Evolutionary conservation across 2,329 filamentous ascomycete genomes (phyloP).

Genomic region (Fulvia fulva): DNA sequence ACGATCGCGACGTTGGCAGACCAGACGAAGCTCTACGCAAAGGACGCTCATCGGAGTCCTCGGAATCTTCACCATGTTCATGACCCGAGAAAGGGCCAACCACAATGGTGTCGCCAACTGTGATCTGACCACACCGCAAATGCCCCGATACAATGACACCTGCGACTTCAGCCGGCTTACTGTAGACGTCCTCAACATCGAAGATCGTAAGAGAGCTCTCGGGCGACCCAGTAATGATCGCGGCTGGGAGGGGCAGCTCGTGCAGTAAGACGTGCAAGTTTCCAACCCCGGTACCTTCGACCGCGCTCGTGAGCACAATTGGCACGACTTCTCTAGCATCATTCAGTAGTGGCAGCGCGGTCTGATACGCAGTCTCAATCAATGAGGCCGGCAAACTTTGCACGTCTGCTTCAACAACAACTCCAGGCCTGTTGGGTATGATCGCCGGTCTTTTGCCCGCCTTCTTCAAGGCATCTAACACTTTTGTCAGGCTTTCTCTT

Average conservation of each 20-base stretch:
- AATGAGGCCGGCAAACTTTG: conserved; percentile 57
- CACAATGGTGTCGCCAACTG: conserved; percentile 71
- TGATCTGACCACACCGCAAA: conserved; percentile 71
- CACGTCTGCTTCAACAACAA: conserved; percentile 46
- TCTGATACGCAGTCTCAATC: conserved; percentile 52
- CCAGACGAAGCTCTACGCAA: conserved; percentile 24
- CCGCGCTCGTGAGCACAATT: conserved; percentile 80
- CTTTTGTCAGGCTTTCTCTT: conserved; percentile 64
- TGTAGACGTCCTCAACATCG: conserved; percentile 88
- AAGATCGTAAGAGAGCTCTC: conserved; percentile 54
- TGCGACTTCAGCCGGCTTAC: conserved; percentile 44
- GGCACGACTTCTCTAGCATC: conserved; percentile 60
- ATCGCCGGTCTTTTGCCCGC: conserved; percentile 71
- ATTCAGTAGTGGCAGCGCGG: conserved; percentile 50
- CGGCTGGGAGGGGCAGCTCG: conserved; percentile 61
- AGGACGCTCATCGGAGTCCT: conserved; percentile 34
- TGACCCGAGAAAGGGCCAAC: conserved; percentile 63
- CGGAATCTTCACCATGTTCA: conserved; percentile 32
- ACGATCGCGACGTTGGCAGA: conserved; percentile 44
- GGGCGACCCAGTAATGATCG: background rate
- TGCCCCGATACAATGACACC: conserved; percentile 73
- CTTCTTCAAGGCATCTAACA: conserved; percentile 74
- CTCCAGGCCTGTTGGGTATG: conserved; percentile 40
- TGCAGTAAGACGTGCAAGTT: conserved; percentile 77
- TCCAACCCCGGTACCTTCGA: conserved; percentile 77